Conservation (phyloP, 2,329 filamentous ascomycete genomes). For the Cercospora brassicicola region DNA sequence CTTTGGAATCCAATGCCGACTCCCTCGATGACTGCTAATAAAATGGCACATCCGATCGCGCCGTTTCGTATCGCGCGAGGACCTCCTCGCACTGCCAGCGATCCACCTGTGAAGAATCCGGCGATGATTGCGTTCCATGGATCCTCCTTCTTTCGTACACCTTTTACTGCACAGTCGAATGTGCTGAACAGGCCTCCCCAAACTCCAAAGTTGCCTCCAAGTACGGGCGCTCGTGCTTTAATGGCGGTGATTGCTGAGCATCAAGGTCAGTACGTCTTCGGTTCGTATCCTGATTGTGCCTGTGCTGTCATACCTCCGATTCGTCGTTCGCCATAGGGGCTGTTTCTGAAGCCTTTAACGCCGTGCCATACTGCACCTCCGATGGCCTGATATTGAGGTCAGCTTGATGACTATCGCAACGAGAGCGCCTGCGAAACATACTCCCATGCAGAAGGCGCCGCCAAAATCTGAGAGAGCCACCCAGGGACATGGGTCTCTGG, state of each 20-base stretch:
- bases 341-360: constrained; percentile 67
- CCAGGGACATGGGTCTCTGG: constrained; percentile 94
- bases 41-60: constrained; percentile 90
- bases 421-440: constrained; percentile 51
- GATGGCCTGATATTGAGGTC: constrained; percentile 33
- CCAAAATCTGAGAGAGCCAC: constrained; percentile 97
- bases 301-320: constrained; percentile 65
- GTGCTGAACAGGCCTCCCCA: constrained; percentile 96
- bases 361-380: constrained; percentile 82
- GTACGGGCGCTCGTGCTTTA: constrained; percentile 92
- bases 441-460: constrained; percentile 94
- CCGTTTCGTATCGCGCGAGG: constrained; percentile 90
- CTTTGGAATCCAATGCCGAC: constrained; percentile 94
- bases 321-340: constrained; percentile 80
- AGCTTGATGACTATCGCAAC: background rate
- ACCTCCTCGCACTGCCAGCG: constrained; percentile 87
- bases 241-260: constrained; percentile 77
- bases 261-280: constrained; percentile 1
- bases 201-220: constrained; percentile 96
- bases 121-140: constrained; percentile 97
- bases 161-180: constrained; percentile 96
- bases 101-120: constrained; percentile 92
- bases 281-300: background rate
- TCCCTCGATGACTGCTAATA: constrained; percentile 94
- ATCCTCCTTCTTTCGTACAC: constrained; percentile 85